phyloP scores from a whole-genome alignment of 345 rosid genomes.

The Populus nigra region DNA sequence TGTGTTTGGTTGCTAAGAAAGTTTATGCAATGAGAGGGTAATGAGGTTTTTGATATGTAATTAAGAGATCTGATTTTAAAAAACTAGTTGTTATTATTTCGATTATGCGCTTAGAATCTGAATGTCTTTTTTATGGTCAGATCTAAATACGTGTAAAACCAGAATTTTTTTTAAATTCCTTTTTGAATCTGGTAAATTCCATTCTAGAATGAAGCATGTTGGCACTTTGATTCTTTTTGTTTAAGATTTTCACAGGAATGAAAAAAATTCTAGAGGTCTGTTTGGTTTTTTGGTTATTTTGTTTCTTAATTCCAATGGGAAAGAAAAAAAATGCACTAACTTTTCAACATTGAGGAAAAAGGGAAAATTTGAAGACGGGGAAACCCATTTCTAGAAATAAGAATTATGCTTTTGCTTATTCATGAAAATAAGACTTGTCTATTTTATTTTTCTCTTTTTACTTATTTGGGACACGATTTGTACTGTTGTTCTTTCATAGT shows the following conservation, averaged over 20 bases:
- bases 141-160: neutral
- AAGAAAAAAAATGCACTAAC: neutral
- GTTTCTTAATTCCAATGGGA: neutral
- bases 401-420: neutral
- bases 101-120: neutral
- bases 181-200: neutral
- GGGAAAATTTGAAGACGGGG: neutral
- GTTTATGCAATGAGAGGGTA: neutral
- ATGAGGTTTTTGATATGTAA: neutral
- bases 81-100: neutral
- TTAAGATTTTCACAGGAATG: neutral
- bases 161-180: neutral
- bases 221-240: neutral
- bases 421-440: neutral
- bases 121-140: constrained; percentile 4
- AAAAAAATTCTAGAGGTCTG: neutral
- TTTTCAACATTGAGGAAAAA: neutral
- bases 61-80: constrained; percentile 14
- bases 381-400: neutral
- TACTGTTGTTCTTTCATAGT: neutral
- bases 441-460: neutral
- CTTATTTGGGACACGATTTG: neutral
- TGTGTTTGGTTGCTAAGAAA: neutral
- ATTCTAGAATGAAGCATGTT: neutral
- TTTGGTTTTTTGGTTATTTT: neutral